Evolutionary conservation across 2,329 filamentous ascomycete species (phyloP).

Genomic region (Berkeleyomyces rouxiae): DNA sequence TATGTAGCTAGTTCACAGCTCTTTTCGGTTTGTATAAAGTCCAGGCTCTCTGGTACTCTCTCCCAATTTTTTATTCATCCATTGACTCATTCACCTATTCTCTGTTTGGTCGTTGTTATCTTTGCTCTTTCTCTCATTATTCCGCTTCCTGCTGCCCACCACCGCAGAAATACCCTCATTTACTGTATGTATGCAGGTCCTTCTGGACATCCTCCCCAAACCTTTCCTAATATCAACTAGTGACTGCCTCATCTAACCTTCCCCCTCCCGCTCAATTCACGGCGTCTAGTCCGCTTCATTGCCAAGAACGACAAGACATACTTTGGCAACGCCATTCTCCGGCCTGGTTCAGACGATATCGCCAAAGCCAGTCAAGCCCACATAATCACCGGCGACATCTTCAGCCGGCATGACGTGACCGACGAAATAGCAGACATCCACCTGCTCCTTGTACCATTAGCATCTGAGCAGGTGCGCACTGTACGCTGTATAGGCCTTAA

Average conservation of each 20-base stretch:
- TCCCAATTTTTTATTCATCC: not conserved
- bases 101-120: not conserved
- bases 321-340: slow-evolving; percentile 60
- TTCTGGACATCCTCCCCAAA: not conserved
- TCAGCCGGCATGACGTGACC: slow-evolving; percentile 46
- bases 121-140: not conserved
- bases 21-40: not conserved
- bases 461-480: slow-evolving; percentile 44
- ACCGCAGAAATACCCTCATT: not conserved
- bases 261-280: not conserved
- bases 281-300: slow-evolving; percentile 60
- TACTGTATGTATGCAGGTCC: not conserved
- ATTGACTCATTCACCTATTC: not conserved
- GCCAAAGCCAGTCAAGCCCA: slow-evolving; percentile 42
- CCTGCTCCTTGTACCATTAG: slow-evolving; percentile 45
- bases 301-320: slow-evolving; percentile 52
- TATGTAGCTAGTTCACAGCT: not conserved
- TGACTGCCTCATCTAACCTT: not conserved
- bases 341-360: slow-evolving; percentile 41
- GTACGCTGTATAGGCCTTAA: slow-evolving; percentile 56
- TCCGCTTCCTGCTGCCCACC: not conserved
- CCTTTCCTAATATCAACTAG: not conserved
- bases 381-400: slow-evolving; percentile 49
- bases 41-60: not conserved
- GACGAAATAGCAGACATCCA: slow-evolving; percentile 40